phyloP scores from a whole-genome alignment of 495 filamentous ascomycete genomes.

The Xylaria acuta region DNA sequence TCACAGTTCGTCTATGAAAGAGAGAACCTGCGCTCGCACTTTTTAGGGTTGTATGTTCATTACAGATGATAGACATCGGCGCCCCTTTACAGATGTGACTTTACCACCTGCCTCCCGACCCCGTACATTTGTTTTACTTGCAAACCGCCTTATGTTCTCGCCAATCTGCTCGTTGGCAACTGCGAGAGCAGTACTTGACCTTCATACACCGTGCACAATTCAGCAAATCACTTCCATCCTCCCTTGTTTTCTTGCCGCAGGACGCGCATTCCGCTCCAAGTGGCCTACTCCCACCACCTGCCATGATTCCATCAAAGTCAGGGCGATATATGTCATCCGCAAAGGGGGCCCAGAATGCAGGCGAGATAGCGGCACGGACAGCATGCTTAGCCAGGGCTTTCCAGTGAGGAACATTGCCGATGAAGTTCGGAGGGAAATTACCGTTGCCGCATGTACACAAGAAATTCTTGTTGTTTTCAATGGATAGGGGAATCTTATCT shows the following conservation, averaged over 20 bases:
- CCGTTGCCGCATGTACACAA: slow-evolving; percentile 37
- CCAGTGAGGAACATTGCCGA: slow-evolving; percentile 37
- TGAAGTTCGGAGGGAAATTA: slow-evolving; percentile 38
- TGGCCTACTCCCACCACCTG: no score
- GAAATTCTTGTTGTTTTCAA: not conserved
- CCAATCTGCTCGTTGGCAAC: slow-evolving; percentile 45
- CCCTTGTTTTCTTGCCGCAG: slow-evolving; percentile 1
- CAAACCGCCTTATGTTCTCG: slow-evolving; percentile 33
- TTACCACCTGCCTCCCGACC: not conserved
- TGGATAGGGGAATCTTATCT: not conserved
- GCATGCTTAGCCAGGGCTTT: slow-evolving; percentile 34
- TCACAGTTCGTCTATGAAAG: no score
- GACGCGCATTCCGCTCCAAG: not conserved
- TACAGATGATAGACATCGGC: no score
- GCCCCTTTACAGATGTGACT: not conserved
- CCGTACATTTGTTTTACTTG: not conserved
- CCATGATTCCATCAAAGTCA: not conserved
- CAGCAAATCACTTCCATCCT: slow-evolving; percentile 29
- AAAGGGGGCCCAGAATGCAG: slow-evolving; percentile 42
- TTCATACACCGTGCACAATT: slow-evolving; percentile 35
- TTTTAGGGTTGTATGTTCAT: no score
- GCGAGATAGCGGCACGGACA: slow-evolving; percentile 44
- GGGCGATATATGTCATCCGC: slow-evolving; percentile 30
- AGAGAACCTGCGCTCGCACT: no score
- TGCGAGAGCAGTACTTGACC: slow-evolving; percentile 41